Evolutionary conservation across 2,329 filamentous ascomycete genomes (phyloP).

Genomic region (Corinectria fuckeliana): DNA sequence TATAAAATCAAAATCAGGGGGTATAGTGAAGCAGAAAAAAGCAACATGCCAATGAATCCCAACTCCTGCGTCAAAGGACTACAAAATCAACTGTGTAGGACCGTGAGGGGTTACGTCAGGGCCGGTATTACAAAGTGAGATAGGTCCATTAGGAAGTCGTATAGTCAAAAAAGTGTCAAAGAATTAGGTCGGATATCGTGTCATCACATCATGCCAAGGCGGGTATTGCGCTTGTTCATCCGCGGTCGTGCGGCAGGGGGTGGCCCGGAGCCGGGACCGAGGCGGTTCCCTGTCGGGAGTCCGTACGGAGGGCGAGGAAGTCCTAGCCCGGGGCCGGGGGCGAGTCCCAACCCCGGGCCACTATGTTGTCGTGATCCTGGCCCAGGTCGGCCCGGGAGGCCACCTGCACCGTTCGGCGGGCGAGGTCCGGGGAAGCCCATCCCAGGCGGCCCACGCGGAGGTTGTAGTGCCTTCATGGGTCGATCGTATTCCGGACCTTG

Average conservation of each 20-base stretch:
- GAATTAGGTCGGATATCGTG: conserved; percentile 21
- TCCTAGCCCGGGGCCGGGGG: conserved; percentile 25
- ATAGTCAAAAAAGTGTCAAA: conserved; percentile 15
- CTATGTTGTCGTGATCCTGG: conserved; percentile 27
- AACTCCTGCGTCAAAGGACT: conserved; percentile 24
- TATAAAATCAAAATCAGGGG: conserved; percentile 18
- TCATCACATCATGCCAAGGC: conserved; percentile 62
- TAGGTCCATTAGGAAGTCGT: conserved; percentile 27
- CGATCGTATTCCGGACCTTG: conserved; percentile 15
- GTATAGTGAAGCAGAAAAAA: conserved; percentile 34
- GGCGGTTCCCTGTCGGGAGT: conserved; percentile 31
- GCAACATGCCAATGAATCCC: conserved; percentile 24
- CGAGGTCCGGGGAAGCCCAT: conserved; percentile 2
- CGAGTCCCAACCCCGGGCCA: background rate
- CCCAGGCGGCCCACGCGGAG: conserved; percentile 9
- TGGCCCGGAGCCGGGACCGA: conserved; percentile 43
- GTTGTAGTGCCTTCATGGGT: conserved; percentile 23
- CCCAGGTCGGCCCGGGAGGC: conserved; percentile 35
- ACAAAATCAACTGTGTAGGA: conserved; percentile 10
- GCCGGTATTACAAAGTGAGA: conserved; percentile 29
- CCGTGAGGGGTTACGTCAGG: conserved; percentile 3
- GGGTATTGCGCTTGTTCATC: conserved; percentile 69
- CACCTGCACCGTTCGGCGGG: conserved; percentile 5
- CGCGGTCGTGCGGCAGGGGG: conserved; percentile 48
- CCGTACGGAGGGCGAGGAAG: conserved; percentile 36